Evolutionary conservation across 192 early-diverging fungal genomes (phyloP), one percentile per base, ranked within the genome.

Genomic region (Coemansia sp.): DNA sequence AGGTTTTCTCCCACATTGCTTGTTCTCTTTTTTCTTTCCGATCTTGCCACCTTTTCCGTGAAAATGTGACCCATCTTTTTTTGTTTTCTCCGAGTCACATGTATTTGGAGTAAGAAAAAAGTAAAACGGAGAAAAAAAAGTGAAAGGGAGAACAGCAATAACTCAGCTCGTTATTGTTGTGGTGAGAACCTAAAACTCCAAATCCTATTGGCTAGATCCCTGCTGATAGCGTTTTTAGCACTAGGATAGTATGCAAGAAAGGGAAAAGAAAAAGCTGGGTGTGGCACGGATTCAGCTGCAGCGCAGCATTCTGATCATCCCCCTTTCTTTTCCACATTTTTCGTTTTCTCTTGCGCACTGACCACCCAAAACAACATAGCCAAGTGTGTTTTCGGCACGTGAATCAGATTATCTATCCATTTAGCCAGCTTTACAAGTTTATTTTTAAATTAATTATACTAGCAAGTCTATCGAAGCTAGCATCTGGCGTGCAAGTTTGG

Each of bases 201-300:
- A 2, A 21, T 54, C 12, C 57, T 41, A 59, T 59, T 59, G 57
- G 57, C 57, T 16, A 22, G 57, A 59, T 59, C 19, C 41, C 57
- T 32, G 37, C 3, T 59, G 57, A 59, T 59, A 59, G n/a, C 11
- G 46, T 11, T 47, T 11, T 47, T 32, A 6, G 51, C 47, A 49
- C 4, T 2, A 6, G n/a, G 16, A 49, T 7, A 18, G 18, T n/a
- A n/a, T n/a, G n/a, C n/a, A 19, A 49, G 18, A 18, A 18, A 43
- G 42, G 4, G 4, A 45, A 45, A 32, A 32, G 32, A 32, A 0
- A 32, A 32, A 32, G 32, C 32, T 32, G 32, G 32, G 32, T 32
- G 32, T 32, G 32, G 32, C 32, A 32, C 32, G 32, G 32, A 32
- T 32, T 32, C 32, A 32, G 32, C 32, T 32, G 32, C 32, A 32